phyloP scores from a whole-genome alignment of 2,329 filamentous ascomycete genomes.

The Claviceps capensis region DNA sequence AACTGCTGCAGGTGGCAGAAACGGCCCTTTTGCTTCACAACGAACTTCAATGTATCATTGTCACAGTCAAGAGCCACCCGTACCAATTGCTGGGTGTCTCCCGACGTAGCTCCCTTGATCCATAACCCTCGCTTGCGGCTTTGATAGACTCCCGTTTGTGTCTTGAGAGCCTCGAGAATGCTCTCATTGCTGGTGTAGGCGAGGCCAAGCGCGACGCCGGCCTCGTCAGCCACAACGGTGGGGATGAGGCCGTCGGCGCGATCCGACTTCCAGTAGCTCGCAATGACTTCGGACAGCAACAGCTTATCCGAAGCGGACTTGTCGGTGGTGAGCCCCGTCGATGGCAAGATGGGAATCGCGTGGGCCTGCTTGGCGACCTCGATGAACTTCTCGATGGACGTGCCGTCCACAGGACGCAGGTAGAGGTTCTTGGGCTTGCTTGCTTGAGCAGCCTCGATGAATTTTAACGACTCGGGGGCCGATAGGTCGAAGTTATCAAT shows the following conservation, averaged over 20 bases:
- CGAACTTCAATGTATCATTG: slow-evolving; percentile 79
- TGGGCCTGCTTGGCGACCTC: slow-evolving; percentile 33
- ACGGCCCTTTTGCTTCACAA: slow-evolving; percentile 76
- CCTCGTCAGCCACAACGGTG: slow-evolving; percentile 82
- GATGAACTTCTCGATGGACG: slow-evolving; percentile 32
- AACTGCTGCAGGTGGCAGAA: slow-evolving; percentile 93
- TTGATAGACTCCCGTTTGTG: slow-evolving; percentile 75
- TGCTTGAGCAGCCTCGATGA: slow-evolving; percentile 30
- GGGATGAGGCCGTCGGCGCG: slow-evolving; percentile 72
- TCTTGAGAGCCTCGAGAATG: slow-evolving; percentile 71
- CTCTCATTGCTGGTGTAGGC: slow-evolving; percentile 94
- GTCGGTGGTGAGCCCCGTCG: slow-evolving; percentile 54
- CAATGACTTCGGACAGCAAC: slow-evolving; percentile 55
- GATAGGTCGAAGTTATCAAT: slow-evolving; percentile 37
- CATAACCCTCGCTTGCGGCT: slow-evolving; percentile 90
- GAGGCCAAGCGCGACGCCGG: slow-evolving; percentile 69
- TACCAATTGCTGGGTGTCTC: slow-evolving; percentile 82
- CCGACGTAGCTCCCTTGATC: slow-evolving; percentile 93
- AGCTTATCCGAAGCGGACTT: slow-evolving; percentile 41
- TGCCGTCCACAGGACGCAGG: slow-evolving; percentile 34
- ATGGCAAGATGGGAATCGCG: slow-evolving; percentile 63
- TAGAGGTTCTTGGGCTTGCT: slow-evolving; percentile 35
- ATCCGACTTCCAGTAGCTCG: slow-evolving; percentile 67
- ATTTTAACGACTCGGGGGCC: slow-evolving; percentile 25
- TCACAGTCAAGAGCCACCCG: slow-evolving; percentile 84